These are phyloP conservation scores for Tuber magnatum DNA, from an alignment of 495 filamentous ascomycete species.

Conservation along the genomic window DNA sequence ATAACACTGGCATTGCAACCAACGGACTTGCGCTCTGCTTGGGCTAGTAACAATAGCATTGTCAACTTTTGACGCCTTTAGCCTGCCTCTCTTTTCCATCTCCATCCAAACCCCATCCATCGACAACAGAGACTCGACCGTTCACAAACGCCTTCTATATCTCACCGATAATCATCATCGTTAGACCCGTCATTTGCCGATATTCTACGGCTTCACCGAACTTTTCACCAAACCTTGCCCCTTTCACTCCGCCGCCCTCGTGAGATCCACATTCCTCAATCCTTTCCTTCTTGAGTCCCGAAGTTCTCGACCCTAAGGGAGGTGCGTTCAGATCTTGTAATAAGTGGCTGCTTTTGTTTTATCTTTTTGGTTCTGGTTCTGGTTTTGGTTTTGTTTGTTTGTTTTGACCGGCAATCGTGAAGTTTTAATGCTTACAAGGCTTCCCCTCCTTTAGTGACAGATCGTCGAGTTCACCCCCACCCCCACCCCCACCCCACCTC, in stretches of 20 bases:
- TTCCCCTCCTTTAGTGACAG: background rate
- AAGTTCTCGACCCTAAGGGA: background rate
- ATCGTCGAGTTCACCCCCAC: slow-evolving; percentile 1
- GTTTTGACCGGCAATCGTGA: background rate
- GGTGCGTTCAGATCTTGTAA: background rate
- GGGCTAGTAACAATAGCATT: background rate
- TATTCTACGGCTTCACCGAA: background rate
- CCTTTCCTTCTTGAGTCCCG: background rate
- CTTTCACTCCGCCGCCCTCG: background rate
- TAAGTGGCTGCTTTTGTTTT: background rate
- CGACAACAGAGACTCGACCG: background rate
- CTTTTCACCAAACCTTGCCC: background rate
- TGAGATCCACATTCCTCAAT: background rate
- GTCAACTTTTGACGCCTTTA: background rate
- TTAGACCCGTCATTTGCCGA: background rate
- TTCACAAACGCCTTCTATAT: background rate
- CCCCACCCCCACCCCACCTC: background rate
- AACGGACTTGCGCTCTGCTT: background rate
- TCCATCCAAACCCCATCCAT: slow-evolving; percentile 5
- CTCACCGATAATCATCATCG: background rate
- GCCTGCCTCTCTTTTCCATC: background rate
- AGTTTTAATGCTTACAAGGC: slow-evolving; percentile 1
- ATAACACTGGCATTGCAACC: background rate
- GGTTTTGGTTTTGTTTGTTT: background rate
- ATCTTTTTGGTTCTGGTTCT: too few species aligned